Evolutionary conservation across 2,329 filamentous ascomycete genomes (phyloP).

Genomic region (Colletotrichum destructivum): DNA sequence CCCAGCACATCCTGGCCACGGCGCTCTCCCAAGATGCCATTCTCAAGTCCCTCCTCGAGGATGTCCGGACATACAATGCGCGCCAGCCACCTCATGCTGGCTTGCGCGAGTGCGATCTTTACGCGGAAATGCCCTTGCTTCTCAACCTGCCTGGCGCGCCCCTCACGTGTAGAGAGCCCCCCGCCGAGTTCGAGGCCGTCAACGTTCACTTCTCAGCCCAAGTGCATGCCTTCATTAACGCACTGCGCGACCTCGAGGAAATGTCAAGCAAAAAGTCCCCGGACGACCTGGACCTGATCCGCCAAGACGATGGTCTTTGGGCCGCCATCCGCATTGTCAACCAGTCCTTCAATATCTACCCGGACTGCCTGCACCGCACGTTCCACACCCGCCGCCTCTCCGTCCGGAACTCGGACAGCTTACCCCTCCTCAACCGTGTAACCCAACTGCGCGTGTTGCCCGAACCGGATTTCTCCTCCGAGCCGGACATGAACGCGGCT

Average conservation of each 20-base stretch:
- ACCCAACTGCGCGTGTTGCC: constrained; percentile 22
- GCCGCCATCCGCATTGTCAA: constrained; percentile 10
- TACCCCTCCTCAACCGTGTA: constrained; percentile 32
- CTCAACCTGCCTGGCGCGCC: constrained; percentile 9
- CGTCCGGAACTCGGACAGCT: constrained; percentile 35
- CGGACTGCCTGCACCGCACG: constrained; percentile 34
- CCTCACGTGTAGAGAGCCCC: constrained; percentile 35
- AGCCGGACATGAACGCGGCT: constrained; percentile 1
- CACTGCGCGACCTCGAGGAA: constrained; percentile 22
- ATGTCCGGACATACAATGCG: background rate
- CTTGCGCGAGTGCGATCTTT: background rate
- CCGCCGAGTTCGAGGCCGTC: constrained; percentile 31
- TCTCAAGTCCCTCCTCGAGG: background rate
- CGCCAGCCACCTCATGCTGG: background rate
- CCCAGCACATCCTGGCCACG: background rate
- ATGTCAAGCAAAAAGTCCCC: background rate
- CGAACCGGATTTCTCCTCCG: background rate
- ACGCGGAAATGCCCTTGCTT: constrained; percentile 6
- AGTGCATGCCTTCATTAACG: constrained; percentile 37
- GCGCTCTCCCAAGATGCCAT: background rate
- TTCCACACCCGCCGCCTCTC: constrained; percentile 39
- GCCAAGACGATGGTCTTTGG: background rate
- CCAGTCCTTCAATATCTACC: constrained; percentile 14
- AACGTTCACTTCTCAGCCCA: constrained; percentile 38
- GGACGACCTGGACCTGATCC: constrained; percentile 1